Conservation (phyloP, 768 basidiomycete species). For the Amanita muscaria region DNA sequence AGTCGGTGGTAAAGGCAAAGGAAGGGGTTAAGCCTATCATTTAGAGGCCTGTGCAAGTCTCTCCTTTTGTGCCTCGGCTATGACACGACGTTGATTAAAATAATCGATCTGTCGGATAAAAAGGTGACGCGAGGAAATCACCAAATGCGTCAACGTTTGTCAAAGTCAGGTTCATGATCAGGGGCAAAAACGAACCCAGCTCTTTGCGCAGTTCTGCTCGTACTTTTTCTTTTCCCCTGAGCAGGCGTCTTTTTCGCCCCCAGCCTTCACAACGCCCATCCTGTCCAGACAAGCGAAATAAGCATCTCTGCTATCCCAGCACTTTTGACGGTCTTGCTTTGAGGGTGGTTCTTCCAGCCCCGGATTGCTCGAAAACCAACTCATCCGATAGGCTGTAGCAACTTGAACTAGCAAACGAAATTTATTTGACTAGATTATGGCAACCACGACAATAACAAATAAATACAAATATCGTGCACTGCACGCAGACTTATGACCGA, state of each 20-base stretch:
- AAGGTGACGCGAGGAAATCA: background rate
- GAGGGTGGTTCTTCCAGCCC: constrained; percentile 26
- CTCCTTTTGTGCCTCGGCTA: constrained; percentile 73
- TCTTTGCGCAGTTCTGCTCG: constrained; percentile 71
- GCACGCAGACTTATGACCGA: too few relatives aligned
- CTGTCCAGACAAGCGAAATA: constrained; percentile 83
- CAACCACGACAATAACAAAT: too few relatives aligned
- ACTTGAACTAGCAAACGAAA: background rate
- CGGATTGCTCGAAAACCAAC: constrained; percentile 31
- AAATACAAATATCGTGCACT: too few relatives aligned
- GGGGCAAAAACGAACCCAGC: constrained; percentile 59
- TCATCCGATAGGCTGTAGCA: constrained; percentile 25
- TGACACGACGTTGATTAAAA: constrained; percentile 84
- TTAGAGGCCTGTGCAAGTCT: constrained; percentile 39
- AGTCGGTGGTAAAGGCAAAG: background rate
- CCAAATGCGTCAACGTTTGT: background rate
- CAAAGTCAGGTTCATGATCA: too few relatives aligned
- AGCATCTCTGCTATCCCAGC: constrained; percentile 78
- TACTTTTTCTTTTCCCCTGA: constrained; percentile 47
- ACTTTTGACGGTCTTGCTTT: constrained; percentile 64
- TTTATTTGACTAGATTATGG: too few relatives aligned
- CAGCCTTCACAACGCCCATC: constrained; percentile 59
- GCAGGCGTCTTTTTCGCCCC: constrained; percentile 61
- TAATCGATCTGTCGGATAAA: constrained; percentile 66
- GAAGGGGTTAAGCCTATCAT: too few relatives aligned